Evolutionary conservation across 2,329 filamentous ascomycete species (phyloP), one percentile per base, ranked within the genome.

Genomic region (Neoarthrinium moseri): DNA sequence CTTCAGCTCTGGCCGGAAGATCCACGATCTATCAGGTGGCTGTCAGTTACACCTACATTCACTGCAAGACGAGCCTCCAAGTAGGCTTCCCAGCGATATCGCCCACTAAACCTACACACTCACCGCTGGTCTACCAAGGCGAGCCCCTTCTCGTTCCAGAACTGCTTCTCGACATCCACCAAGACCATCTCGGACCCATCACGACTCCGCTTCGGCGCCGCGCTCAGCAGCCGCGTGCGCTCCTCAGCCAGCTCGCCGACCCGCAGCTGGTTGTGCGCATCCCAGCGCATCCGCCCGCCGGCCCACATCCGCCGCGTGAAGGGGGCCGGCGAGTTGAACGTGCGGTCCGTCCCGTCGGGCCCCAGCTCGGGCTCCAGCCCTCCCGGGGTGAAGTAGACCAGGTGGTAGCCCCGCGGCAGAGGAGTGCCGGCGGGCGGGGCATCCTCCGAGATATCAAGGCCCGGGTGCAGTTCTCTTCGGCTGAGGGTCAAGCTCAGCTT

Each of bases 241-340:
- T 86, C 83, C 27, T 69, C 72, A 1, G 77, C 77, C 17, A 70
- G 62, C 50, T 83, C 76, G 1, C 80, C 81, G 2, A 84, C 73
- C 2, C 69, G 65, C 48, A 85, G 58, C 15, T 60, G 51, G 11
- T 30, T 45, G 4, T 43, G 47, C 8, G 38, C n/a, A 38, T 51
- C 56, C 79, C 80, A 84, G 12, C 61, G 58, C 62, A 86, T 78
- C 46, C 71, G 68, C 1, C 83, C 83, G 2, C 82, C 83, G 0
- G 83, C 83, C 83, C 83, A 86, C 83, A 86, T 86, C 11, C 83
- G 71, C 23, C 82, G 64, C 2, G 80, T 83, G 47, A 84, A 86
- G 0, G 81, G 81, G 3, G 64, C 50, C 0, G 78, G 71, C 0
- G 81, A 75, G 52, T 84, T 86, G 58, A 80, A 85, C 0, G 75